These are phyloP conservation scores for Neoboletus brunneissimus DNA, from an alignment of 768 basidiomycete species.

Conservation along the genomic window DNA sequence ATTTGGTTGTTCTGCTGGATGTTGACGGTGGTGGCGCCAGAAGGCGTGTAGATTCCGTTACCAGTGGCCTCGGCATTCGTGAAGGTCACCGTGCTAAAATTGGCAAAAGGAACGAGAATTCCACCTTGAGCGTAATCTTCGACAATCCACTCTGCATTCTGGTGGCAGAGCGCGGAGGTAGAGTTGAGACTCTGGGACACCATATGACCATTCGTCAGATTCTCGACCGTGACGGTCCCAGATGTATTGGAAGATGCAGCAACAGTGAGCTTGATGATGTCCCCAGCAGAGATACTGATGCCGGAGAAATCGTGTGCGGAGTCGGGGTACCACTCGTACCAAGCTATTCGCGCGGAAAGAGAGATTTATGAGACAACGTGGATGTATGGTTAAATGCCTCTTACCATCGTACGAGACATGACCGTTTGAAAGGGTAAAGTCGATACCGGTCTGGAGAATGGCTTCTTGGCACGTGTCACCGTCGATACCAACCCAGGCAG, in stretches of 20 bases:
- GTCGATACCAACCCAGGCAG: conserved; percentile 8
- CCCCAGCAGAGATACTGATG: not conserved
- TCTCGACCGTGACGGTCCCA: conserved; percentile 8
- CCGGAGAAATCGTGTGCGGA: not conserved
- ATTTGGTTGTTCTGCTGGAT: not conserved
- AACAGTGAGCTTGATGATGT: conserved; percentile 2
- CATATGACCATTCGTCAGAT: conserved; percentile 1
- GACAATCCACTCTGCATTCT: conserved; percentile 10
- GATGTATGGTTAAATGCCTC: no score
- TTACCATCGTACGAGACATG: conserved; percentile 1
- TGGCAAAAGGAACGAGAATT: not conserved
- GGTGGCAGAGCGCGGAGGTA: not conserved
- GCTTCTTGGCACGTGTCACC: not conserved
- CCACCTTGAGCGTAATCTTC: not conserved
- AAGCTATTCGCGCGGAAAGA: not conserved
- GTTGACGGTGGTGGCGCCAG: not conserved
- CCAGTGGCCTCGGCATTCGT: conserved; percentile 4
- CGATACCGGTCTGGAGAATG: conserved; percentile 3
- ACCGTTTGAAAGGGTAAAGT: not conserved
- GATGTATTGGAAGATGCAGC: not conserved
- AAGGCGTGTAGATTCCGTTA: not conserved
- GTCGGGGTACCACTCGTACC: conserved; percentile 8
- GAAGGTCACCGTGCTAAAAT: conserved; percentile 9
- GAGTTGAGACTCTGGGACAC: not conserved
- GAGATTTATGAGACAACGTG: not conserved